These are phyloP conservation scores for Trichoderma sp. DNA, from an alignment of 2,329 filamentous ascomycete genomes.

Conservation along the genomic window DNA sequence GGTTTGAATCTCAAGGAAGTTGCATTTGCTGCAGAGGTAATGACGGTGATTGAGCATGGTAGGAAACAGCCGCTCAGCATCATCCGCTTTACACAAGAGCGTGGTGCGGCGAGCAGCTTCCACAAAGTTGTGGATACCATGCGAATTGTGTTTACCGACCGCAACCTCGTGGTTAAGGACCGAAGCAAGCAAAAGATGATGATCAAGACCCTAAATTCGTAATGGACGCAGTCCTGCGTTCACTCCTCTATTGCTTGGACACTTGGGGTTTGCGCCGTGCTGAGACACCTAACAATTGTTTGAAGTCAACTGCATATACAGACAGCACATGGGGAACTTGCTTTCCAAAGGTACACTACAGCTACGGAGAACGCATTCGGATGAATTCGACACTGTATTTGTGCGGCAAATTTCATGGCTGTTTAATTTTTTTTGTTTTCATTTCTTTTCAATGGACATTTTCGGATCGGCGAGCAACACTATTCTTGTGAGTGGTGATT, in stretches of 20 bases:
- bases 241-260: neutral
- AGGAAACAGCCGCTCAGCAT: constrained; percentile 76
- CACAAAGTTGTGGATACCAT: constrained; percentile 80
- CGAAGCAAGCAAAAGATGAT: constrained; percentile 71
- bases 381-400: neutral
- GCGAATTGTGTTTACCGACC: constrained; percentile 66
- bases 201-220: constrained; percentile 67
- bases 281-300: constrained; percentile 4
- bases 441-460: neutral
- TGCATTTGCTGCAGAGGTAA: constrained; percentile 84
- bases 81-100: constrained; percentile 84
- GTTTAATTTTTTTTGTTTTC: neutral
- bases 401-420: constrained; percentile 3
- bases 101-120: constrained; percentile 90
- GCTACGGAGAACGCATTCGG: neutral
- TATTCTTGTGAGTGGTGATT: neutral
- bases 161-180: constrained; percentile 70
- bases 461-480: constrained; percentile 1
- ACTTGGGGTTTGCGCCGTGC: neutral
- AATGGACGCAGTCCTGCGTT: constrained; percentile 31
- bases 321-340: neutral
- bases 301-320: constrained; percentile 24
- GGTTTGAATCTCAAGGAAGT: constrained; percentile 84
- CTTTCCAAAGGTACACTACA: neutral
- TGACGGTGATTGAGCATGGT: constrained; percentile 85